Evolutionary conservation across 129 eudicot genomes (phyloP).

Genomic region (Flaveria robusta): DNA sequence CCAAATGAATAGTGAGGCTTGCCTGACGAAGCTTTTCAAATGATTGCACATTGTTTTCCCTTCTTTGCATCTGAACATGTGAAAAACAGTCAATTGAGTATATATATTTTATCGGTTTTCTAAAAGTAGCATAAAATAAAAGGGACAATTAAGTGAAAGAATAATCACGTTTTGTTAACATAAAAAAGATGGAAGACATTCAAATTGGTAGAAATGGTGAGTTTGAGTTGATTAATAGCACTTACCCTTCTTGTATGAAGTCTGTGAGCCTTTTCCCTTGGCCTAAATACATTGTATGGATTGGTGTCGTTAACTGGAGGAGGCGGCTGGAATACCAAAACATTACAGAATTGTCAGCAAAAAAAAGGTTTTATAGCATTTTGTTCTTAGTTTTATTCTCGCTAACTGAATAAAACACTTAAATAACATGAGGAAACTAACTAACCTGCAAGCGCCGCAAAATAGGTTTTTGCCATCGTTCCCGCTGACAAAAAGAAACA

Average conservation of each 20-base stretch:
- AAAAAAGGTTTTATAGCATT: background rate
- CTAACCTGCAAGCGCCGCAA: slow-evolving; percentile 92
- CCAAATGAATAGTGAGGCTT: slow-evolving; percentile 17
- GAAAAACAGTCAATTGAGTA: slow-evolving; percentile 20
- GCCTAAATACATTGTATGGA: slow-evolving; percentile 95
- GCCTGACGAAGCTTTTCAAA: slow-evolving; percentile 97
- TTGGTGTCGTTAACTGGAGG: slow-evolving; percentile 94
- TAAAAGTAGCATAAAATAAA: background rate
- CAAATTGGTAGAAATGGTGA: background rate
- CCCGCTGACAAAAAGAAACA: slow-evolving; percentile 55
- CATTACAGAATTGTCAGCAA: background rate
- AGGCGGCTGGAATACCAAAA: slow-evolving; percentile 69
- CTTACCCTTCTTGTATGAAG: slow-evolving; percentile 94
- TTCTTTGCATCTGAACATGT: slow-evolving; percentile 78
- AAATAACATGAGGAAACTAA: slow-evolving; percentile 26
- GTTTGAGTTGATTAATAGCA: background rate
- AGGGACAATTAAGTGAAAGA: background rate
- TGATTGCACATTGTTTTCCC: slow-evolving; percentile 96
- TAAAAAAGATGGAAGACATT: background rate
- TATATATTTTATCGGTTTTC: background rate
- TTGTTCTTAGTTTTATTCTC: background rate
- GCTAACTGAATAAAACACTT: background rate
- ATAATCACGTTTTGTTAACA: background rate
- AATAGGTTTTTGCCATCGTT: slow-evolving; percentile 80
- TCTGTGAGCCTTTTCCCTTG: slow-evolving; percentile 90